Percentiles rank a stretch among this genome's conserved stretches.
Conservation (phyloP, 2,329 filamentous ascomycete genomes). For the Gyromitra esculenta region DNA sequence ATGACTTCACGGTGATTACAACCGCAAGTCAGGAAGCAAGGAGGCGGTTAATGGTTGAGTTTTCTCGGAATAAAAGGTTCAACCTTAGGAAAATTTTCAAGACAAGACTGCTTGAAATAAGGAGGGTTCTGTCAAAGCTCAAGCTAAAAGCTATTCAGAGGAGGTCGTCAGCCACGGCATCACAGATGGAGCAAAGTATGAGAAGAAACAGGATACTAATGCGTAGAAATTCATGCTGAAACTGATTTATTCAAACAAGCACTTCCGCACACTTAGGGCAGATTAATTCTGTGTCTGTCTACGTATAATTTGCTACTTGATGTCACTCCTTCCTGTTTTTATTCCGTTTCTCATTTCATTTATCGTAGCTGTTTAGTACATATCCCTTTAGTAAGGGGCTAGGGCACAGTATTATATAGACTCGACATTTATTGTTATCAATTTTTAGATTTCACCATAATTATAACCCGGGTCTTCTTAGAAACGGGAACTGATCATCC, state of each 20-base stretch:
- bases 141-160: not conserved
- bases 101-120: not conserved
- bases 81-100: not conserved
- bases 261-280: not conserved
- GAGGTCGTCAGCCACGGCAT: not conserved
- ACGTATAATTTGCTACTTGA: no score
- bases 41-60: not conserved
- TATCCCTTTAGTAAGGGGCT: no score
- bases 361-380: no score
- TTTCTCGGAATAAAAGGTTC: not conserved
- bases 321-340: no score
- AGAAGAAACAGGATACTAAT: not conserved
- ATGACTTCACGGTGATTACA: slow-evolving; percentile 7
- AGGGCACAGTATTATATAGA: no score
- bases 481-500: no score
- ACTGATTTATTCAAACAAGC: not conserved
- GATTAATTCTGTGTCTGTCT: no score
- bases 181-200: no score
- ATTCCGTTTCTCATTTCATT: no score
- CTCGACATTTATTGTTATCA: no score
- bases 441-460: no score
- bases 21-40: not conserved
- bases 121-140: not conserved
- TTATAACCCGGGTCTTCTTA: no score
- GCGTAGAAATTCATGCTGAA: not conserved